Evolutionary conservation across 108 stramenopile genomes (phyloP), one percentile per base, ranked within the genome.

Genomic region (Cyclotella baltica): DNA sequence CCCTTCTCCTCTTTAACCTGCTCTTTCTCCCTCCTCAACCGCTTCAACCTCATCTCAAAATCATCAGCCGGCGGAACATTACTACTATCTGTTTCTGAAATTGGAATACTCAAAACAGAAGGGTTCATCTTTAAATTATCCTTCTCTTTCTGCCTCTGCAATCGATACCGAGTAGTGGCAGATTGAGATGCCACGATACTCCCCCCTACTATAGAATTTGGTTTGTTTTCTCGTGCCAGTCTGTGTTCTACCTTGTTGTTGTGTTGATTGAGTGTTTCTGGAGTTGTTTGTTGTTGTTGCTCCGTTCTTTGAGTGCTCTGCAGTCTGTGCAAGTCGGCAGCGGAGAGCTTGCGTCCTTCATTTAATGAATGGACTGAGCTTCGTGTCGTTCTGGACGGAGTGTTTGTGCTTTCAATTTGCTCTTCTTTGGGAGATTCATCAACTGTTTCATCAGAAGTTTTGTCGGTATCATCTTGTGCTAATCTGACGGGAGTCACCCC

Each of bases 141-240:
- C 20, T 36, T 8, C 20, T 28, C 23, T n/a, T 5, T 9, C 10
- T 33, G 61, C 16, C 61, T 1, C n/a, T 34, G 33, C 61, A 37
- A 16, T 0, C 61, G 61, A 36, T 62, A 62, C 2, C 36, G 33
- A n/a, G 61, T 27, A 5, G 61, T 62, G 34, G 61, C 61, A 16
- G 35, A 37, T 36, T 62, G 61, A 37, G 61, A 62, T n/a, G 61
- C 61, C 15, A 62, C 61, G 16, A 62, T 22, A 27, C 61, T 62
- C 22, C 61, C 61, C 35, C 61, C 61, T 27, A 19, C 35, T 34
- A n/a, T n/a, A n/a, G 31, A 33, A 37, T 34, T 23, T 25, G n/a
- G 31, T 16, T 20, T 16, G 2, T 1, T 37, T 37, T 62, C 61
- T 3, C 36, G 18, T 16, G n/a, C 10, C 1, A 62, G 1, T 62